These are phyloP conservation scores for Vanderwaltozyma tropicalis DNA, from an alignment of 805 yeast genomes.

Conservation along the genomic window DNA sequence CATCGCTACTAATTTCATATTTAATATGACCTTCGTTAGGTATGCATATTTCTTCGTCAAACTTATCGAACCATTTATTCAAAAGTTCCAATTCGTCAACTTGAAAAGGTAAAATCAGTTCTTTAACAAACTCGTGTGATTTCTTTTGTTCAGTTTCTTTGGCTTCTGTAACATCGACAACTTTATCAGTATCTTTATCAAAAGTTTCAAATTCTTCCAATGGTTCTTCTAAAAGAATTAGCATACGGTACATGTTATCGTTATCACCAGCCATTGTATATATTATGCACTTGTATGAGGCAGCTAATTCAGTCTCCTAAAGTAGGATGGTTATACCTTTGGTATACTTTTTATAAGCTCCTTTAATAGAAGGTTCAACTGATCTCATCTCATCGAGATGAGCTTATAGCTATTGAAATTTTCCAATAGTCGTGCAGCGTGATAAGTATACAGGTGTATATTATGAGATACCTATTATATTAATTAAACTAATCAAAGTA, in stretches of 20 bases:
- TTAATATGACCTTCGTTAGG: conserved; percentile 31
- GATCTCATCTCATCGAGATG: not conserved
- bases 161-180: not conserved
- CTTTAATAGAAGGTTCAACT: not conserved
- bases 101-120: conserved; percentile 22
- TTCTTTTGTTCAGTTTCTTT: conserved; percentile 6
- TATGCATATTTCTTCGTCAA: conserved; percentile 29
- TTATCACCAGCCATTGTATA: conserved; percentile 15
- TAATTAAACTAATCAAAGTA: too few species aligned
- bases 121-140: conserved; percentile 28
- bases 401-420: not conserved
- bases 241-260: conserved; percentile 18
- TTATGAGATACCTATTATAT: not conserved
- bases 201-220: conserved; percentile 6
- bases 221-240: conserved; percentile 24
- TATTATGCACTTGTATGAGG: too few species aligned
- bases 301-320: too few species aligned
- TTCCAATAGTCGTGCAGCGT: not conserved
- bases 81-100: conserved; percentile 25
- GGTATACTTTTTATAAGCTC: not conserved
- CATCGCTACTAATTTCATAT: conserved; percentile 31
- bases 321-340: not conserved
- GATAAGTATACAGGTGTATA: not conserved
- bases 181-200: not conserved
- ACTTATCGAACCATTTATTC: conserved; percentile 28